Evolutionary conservation across 352 stramenopile genomes (phyloP).

Genomic region (Phytophthora podocarpi): DNA sequence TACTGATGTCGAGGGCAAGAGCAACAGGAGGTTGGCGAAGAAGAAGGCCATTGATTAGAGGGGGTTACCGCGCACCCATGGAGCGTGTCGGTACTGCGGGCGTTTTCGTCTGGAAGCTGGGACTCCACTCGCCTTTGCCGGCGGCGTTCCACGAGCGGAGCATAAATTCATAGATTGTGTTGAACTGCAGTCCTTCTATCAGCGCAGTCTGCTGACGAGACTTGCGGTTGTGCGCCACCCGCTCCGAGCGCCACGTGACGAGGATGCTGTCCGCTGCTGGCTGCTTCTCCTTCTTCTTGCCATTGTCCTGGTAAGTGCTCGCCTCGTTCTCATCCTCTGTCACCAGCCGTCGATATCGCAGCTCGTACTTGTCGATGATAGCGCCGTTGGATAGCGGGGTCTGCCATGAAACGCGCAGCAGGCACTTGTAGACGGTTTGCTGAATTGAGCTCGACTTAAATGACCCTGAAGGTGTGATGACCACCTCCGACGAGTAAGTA

Average conservation of each 20-base stretch:
- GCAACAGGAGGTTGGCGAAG: slow-evolving; percentile 12
- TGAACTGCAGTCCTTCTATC: slow-evolving; percentile 63
- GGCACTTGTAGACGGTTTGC: slow-evolving; percentile 63
- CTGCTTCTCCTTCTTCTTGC: slow-evolving; percentile 1
- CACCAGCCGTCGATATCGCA: slow-evolving; percentile 52
- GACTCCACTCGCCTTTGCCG: slow-evolving; percentile 65
- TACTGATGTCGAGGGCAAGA: slow-evolving; percentile 21
- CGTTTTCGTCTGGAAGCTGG: slow-evolving; percentile 46
- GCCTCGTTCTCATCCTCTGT: slow-evolving; percentile 35
- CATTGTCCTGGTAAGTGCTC: background rate
- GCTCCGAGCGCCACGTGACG: slow-evolving; percentile 48
- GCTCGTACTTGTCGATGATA: slow-evolving; percentile 76
- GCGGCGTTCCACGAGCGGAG: slow-evolving; percentile 64
- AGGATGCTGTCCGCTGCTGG: slow-evolving; percentile 5
- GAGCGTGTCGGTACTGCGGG: slow-evolving; percentile 36
- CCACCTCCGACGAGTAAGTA: slow-evolving; percentile 43
- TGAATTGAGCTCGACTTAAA: slow-evolving; percentile 34
- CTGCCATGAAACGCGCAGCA: slow-evolving; percentile 53
- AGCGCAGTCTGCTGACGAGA: slow-evolving; percentile 39
- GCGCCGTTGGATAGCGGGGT: slow-evolving; percentile 71
- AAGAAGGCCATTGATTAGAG: slow-evolving; percentile 47
- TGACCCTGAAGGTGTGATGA: slow-evolving; percentile 41
- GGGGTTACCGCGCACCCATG: slow-evolving; percentile 2
- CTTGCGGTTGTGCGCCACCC: slow-evolving; percentile 50
- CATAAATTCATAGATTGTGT: slow-evolving; percentile 59